Base-by-base conservation (phyloP, 768 basidiomycete species). In the Phylloporus scabripes region DNA sequence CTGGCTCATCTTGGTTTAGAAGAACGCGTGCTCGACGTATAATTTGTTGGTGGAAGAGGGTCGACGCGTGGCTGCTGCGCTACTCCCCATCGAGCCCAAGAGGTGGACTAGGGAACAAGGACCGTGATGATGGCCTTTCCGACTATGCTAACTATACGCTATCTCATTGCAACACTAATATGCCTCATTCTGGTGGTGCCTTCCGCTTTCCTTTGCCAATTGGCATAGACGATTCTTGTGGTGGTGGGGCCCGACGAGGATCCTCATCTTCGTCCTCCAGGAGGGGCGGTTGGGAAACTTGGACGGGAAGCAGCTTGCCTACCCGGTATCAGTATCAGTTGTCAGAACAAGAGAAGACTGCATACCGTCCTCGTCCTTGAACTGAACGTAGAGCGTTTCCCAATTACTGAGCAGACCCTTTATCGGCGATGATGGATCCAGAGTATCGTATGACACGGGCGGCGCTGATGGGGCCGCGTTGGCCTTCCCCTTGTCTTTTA, bases 21-120 rank as follows among this genome's bases (percentile, higher is more conserved):
- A 90, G 60, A 96, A 94, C 63, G 95, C 94, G 15, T 93, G 91
- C 59, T 86, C 94, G 23, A 97, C 95, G 0, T 99, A 93, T 68
- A 97, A 99, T 66, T 65, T 99, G 20, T 75, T 99, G 40, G 70
- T 86, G 0, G 95, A 99, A 65, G 95, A 99, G 69, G 95, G 95
- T 7, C 75, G 95, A 45, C 83, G 87, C 21, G 91, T 97, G 11
- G 90, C 92, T 34, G 93, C 90, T 12, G 94, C 93, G 2, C 67
- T 96, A n/a, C 73, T 94, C 17, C 92, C 93, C 4, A 55, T 83
- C 15, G 67, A 71, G 7, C 74, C 76, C 37, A 72, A 70, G 29
- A 38, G 66, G n/a, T 87, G 85, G 87, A 64, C 40, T 23, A 57
- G 50, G 66, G 38, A 76, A 37, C 40, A 24, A 24, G 56, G 51